phyloP scores from a whole-genome alignment of 305 asterid species.

The Fraxinus xanthoxyloides region DNA sequence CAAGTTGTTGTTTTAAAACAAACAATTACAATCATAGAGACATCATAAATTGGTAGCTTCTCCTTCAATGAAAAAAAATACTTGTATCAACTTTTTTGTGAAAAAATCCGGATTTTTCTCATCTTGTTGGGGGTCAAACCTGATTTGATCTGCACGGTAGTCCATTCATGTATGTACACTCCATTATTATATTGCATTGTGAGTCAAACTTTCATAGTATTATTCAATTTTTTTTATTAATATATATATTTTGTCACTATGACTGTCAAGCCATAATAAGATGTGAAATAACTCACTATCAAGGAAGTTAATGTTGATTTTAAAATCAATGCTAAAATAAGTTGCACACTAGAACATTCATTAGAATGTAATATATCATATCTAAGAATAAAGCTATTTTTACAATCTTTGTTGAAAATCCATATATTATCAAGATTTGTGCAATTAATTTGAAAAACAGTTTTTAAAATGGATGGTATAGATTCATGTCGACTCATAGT shows the following conservation, averaged over 20 bases:
- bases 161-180: background rate
- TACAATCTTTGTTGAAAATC: background rate
- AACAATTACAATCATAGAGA: slow-evolving; percentile 25
- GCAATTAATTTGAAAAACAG: no score
- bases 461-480: no score
- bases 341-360: no score
- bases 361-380: no score
- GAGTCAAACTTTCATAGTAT: background rate
- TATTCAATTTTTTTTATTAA: no score
- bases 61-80: background rate
- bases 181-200: background rate
- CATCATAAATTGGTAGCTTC: slow-evolving; percentile 8
- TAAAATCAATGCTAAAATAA: no score
- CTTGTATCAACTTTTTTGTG: slow-evolving; percentile 35
- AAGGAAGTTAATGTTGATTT: background rate
- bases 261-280: no score
- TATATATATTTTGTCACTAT: no score
- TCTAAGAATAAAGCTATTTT: no score
- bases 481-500: no score
- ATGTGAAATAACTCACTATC: background rate
- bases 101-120: slow-evolving; percentile 46
- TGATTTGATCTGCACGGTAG: background rate
- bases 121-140: slow-evolving; percentile 26
- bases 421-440: no score
- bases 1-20: background rate